Percentiles rank a stretch among this genome's conserved stretches.
Evolutionary conservation across 164 flowering plant species (phyloP).

Genomic region (Vitis cinerea): DNA sequence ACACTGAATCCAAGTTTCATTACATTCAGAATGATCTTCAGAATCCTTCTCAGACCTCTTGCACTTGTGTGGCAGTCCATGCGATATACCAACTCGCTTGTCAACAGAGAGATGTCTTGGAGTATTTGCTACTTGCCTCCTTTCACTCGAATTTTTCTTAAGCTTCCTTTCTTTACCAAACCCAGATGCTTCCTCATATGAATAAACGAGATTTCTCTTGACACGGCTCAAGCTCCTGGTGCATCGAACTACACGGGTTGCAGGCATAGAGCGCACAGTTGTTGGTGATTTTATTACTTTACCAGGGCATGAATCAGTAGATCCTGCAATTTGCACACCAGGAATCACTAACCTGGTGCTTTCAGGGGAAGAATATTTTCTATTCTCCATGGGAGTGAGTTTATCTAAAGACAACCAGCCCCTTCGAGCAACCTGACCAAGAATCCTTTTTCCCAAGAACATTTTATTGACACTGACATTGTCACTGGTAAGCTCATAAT

Average conservation of each 20-base stretch:
- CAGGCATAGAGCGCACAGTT: constrained; percentile 19
- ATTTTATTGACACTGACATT: constrained; percentile 19
- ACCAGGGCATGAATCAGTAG: constrained; percentile 22
- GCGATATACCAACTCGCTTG: constrained; percentile 17
- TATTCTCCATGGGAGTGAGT: constrained; percentile 20
- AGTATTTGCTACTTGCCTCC: constrained; percentile 16
- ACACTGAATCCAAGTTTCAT: constrained; percentile 93
- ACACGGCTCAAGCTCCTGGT: constrained; percentile 44
- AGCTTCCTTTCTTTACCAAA: constrained; percentile 12
- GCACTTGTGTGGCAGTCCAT: constrained; percentile 10
- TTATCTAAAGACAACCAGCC: constrained; percentile 33
- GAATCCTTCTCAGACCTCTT: constrained; percentile 22
- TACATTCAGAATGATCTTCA: constrained; percentile 23
- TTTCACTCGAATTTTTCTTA: constrained; percentile 17
- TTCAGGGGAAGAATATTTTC: constrained; percentile 24
- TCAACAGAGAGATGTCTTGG: constrained; percentile 6
- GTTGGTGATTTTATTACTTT: constrained; percentile 23
- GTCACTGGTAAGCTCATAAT: constrained; percentile 64
- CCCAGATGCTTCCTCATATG: constrained; percentile 37
- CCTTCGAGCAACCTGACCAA: constrained; percentile 41
- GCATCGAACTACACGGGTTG: constrained; percentile 28
- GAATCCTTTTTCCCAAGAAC: constrained; percentile 27
- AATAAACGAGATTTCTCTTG: constrained; percentile 59
- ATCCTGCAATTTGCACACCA: constrained; percentile 17
- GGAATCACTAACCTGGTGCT: constrained; percentile 27